phyloP scores from a whole-genome alignment of 2,329 filamentous ascomycete species.

The Neospermospora avenae region DNA sequence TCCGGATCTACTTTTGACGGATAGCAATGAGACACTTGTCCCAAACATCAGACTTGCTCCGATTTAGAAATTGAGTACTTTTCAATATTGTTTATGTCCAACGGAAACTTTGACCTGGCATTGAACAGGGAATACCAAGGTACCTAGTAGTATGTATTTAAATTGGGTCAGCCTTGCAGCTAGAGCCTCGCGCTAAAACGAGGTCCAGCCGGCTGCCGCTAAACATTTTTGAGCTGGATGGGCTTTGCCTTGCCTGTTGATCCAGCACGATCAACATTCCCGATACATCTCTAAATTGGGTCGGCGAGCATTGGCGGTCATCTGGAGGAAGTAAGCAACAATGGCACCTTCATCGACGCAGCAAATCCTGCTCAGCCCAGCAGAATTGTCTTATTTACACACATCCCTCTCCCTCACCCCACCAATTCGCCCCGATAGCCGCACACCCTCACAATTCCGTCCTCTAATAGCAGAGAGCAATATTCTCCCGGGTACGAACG shows the following conservation, averaged over 20 bases:
- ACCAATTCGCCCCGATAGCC: conserved; percentile 86
- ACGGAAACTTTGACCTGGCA: not conserved
- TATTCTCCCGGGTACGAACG: conserved; percentile 85
- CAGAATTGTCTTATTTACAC: conserved; percentile 94
- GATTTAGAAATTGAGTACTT: not conserved
- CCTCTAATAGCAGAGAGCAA: conserved; percentile 86
- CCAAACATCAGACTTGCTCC: not conserved
- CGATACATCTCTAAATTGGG: not conserved
- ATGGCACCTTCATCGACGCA: conserved; percentile 56
- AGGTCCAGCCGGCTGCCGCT: not conserved
- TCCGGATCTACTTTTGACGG: not conserved
- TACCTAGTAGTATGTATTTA: not conserved
- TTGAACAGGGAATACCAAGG: not conserved
- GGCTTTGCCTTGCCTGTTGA: not conserved
- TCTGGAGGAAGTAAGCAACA: not conserved
- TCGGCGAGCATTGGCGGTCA: not conserved
- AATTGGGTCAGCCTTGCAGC: conserved; percentile 11
- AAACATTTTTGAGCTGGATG: conserved; percentile 12
- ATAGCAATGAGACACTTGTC: not conserved
- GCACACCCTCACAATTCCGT: conserved; percentile 80
- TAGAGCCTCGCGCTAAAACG: conserved; percentile 9
- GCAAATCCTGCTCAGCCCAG: conserved; percentile 80
- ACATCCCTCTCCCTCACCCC: conserved; percentile 76
- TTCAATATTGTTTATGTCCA: not conserved
- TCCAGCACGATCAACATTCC: not conserved